Percentiles rank a stretch among this genome's conserved stretches.
Conservation (phyloP, 306 rosid species). For the Fragaria vesca region DNA sequence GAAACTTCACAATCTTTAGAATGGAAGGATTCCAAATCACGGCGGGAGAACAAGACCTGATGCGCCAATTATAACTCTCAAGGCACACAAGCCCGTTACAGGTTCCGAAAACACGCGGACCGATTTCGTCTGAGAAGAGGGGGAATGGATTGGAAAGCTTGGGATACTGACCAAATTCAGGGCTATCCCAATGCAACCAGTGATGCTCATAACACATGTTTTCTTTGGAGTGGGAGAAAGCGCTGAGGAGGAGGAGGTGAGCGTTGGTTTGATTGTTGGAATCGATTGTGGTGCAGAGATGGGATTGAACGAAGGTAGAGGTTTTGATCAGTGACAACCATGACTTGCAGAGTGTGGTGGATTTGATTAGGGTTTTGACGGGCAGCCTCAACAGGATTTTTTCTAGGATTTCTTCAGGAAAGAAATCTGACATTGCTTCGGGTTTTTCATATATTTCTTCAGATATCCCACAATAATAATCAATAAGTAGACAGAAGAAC, state of each 20-base stretch:
- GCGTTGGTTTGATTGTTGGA: not conserved
- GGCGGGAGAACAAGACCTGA: not conserved
- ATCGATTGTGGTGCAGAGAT: not conserved
- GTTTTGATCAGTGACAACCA: not conserved
- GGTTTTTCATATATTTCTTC: no score
- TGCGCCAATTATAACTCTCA: not conserved
- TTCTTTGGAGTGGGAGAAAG: not conserved
- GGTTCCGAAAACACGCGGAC: not conserved
- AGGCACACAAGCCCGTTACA: not conserved
- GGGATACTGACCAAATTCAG: not conserved
- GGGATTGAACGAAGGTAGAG: not conserved
- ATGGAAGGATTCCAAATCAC: not conserved
- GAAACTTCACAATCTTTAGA: not conserved
- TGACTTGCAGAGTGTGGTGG: not conserved
- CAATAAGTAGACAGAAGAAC: no score
- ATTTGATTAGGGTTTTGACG: not conserved
- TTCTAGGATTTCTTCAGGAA: not conserved
- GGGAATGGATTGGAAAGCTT: not conserved
- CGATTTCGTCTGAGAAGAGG: not conserved
- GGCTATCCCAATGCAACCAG: not conserved
- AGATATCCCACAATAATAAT: no score
- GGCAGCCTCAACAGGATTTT: not conserved
- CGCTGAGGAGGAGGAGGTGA: not conserved
- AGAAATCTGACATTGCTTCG: not conserved
- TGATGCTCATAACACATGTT: not conserved